These are phyloP conservation scores for Panellus pusillus DNA, from an alignment of 768 basidiomycete species.

Conservation along the genomic window DNA sequence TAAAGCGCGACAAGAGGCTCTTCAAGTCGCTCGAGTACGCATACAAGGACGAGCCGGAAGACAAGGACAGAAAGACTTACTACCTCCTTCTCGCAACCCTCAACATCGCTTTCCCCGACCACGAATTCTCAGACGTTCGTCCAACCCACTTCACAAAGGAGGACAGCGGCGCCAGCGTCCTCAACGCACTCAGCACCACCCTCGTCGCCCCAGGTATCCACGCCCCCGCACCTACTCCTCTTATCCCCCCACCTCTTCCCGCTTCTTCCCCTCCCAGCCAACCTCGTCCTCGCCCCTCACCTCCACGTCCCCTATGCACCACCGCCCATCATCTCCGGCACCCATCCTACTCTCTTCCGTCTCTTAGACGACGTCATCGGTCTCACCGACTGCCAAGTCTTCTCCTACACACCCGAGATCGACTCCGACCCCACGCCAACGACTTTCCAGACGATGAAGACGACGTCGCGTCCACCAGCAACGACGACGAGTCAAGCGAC, in stretches of 20 bases:
- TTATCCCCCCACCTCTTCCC: slow-evolving; percentile 71
- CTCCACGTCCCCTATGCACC: slow-evolving; percentile 62
- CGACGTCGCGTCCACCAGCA: slow-evolving; percentile 62
- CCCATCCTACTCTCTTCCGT: slow-evolving; percentile 86
- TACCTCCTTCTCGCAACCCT: slow-evolving; percentile 96
- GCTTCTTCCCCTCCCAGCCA: slow-evolving; percentile 77
- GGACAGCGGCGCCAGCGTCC: slow-evolving; percentile 73
- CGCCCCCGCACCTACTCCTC: slow-evolving; percentile 82
- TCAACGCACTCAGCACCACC: slow-evolving; percentile 83
- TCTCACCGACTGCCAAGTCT: slow-evolving; percentile 91
- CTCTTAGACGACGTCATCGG: no score
- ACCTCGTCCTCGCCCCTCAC: slow-evolving; percentile 70
- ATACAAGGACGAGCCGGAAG: slow-evolving; percentile 78
- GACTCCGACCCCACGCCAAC: slow-evolving; percentile 94
- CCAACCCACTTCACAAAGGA: slow-evolving; percentile 90
- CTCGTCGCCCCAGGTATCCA: no score
- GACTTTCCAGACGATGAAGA: slow-evolving; percentile 80
- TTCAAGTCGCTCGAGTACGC: slow-evolving; percentile 89
- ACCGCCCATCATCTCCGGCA: slow-evolving; percentile 73
- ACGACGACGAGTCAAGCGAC: slow-evolving; percentile 68
- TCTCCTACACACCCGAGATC: slow-evolving; percentile 88
- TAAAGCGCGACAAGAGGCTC: slow-evolving; percentile 95
- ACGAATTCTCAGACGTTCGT: slow-evolving; percentile 92
- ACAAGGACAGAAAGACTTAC: slow-evolving; percentile 88
- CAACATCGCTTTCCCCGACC: slow-evolving; percentile 96